Percentiles rank a stretch among this genome's conserved stretches.
These are phyloP conservation scores for Ascochyta viciae-villosae DNA, from an alignment of 2,329 filamentous ascomycete genomes.

Conservation along the genomic window DNA sequence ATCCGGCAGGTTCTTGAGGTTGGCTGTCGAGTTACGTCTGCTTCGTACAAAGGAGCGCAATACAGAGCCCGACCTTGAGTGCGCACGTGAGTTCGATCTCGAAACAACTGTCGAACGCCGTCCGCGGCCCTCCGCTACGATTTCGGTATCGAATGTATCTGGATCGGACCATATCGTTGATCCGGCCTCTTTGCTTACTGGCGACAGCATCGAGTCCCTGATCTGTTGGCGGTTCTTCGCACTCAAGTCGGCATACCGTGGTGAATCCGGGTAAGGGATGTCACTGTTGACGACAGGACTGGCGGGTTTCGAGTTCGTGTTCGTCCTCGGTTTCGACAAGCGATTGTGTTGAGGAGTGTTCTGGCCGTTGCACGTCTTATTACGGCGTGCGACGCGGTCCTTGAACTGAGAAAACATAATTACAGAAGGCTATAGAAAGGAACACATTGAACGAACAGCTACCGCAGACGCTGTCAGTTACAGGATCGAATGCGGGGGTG, in stretches of 20 bases:
- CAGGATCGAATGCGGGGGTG: not conserved
- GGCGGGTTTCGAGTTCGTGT: slow-evolving; percentile 37
- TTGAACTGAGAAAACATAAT: slow-evolving; percentile 31
- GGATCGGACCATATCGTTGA: slow-evolving; percentile 23
- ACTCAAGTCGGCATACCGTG: slow-evolving; percentile 38
- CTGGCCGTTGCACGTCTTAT: slow-evolving; percentile 43
- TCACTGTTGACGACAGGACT: slow-evolving; percentile 24
- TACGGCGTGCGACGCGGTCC: slow-evolving; percentile 18
- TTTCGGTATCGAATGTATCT: slow-evolving; percentile 29
- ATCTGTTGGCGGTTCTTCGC: slow-evolving; percentile 39
- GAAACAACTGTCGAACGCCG: slow-evolving; percentile 37
- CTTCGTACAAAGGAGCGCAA: slow-evolving; percentile 29
- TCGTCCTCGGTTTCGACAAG: slow-evolving; percentile 48
- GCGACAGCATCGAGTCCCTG: slow-evolving; percentile 38
- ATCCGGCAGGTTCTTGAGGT: slow-evolving; percentile 32
- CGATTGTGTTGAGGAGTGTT: slow-evolving; percentile 35
- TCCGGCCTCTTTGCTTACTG: slow-evolving; percentile 33
- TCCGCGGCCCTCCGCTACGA: slow-evolving; percentile 31
- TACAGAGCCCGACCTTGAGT: slow-evolving; percentile 34
- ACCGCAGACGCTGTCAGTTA: not conserved
- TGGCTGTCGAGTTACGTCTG: slow-evolving; percentile 23
- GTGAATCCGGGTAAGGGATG: slow-evolving; percentile 29
- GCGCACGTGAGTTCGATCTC: slow-evolving; percentile 35
- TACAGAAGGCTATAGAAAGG: slow-evolving; percentile 10
- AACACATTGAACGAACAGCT: slow-evolving; percentile 25